phyloP scores from a whole-genome alignment of 306 rosid species.

The Casuarina glauca region DNA sequence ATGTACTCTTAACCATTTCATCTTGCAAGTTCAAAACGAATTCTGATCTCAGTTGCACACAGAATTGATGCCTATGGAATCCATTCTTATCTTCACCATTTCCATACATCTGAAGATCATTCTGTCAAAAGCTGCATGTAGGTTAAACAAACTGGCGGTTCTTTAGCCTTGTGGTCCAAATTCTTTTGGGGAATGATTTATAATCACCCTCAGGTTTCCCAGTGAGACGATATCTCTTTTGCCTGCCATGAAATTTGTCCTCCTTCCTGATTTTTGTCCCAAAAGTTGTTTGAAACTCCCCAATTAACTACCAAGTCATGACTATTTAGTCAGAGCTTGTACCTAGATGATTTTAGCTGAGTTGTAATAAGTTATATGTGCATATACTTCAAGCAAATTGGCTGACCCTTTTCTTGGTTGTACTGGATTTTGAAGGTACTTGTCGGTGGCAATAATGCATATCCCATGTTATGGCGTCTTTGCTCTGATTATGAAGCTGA shows the following conservation, averaged over 20 bases:
- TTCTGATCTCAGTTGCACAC: neutral
- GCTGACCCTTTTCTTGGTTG: slow-evolving; percentile 32
- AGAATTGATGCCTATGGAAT: neutral
- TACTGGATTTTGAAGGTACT: slow-evolving; percentile 59
- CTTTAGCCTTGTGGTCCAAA: neutral
- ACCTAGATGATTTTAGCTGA: neutral
- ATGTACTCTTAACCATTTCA: slow-evolving; percentile 10
- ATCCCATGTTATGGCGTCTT: slow-evolving; percentile 92
- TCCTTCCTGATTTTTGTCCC: neutral
- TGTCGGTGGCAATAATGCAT: slow-evolving; percentile 77
- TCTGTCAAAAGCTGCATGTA: neutral
- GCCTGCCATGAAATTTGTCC: neutral
- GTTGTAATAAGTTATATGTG: neutral
- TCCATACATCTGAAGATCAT: neutral
- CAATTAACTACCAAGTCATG: neutral
- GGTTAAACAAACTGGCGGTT: slow-evolving; percentile 2
- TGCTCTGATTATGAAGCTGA: slow-evolving; percentile 73
- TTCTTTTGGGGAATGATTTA: neutral
- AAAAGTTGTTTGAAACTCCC: neutral
- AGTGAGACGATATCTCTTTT: neutral
- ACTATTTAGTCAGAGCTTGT: too few relatives aligned
- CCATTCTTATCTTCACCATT: neutral
- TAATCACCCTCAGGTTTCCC: neutral
- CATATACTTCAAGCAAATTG: slow-evolving; percentile 12
- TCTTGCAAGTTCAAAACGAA: neutral